Conservation (phyloP, 768 basidiomycete species). For the Mycena venus region DNA sequence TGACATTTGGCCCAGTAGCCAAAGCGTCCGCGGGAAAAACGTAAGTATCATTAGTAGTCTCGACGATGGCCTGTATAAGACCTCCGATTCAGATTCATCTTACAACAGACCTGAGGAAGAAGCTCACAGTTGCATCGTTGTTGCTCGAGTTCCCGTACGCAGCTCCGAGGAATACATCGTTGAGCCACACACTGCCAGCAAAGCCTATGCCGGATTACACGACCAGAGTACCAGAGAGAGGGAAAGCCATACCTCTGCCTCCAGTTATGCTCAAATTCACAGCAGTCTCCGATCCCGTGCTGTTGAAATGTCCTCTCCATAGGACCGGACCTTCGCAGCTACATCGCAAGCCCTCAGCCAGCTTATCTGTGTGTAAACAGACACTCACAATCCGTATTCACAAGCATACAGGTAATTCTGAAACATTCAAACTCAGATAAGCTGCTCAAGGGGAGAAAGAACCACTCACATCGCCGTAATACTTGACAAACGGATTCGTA, state of each 20-base stretch:
- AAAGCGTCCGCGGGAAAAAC: constrained; percentile 62
- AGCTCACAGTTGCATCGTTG: constrained; percentile 43
- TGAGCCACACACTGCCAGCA: constrained; percentile 73
- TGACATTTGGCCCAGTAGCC: constrained; percentile 63
- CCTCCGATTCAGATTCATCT: neutral
- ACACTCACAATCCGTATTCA: constrained; percentile 70
- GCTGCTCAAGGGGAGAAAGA: neutral
- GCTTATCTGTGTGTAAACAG: neutral
- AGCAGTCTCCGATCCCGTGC: constrained; percentile 54
- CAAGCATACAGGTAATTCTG: constrained; percentile 61
- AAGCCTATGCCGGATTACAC: constrained; percentile 57
- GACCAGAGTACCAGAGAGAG: neutral
- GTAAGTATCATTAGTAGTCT: constrained; percentile 64
- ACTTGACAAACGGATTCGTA: constrained; percentile 61
- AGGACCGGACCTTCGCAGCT: constrained; percentile 74
- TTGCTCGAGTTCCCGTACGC: constrained; percentile 58
- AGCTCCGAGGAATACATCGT: constrained; percentile 63
- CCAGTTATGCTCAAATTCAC: constrained; percentile 72
- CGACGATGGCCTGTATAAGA: constrained; percentile 41
- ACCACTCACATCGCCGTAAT: constrained; percentile 64
- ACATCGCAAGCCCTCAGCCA: neutral
- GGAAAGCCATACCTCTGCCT: constrained; percentile 55
- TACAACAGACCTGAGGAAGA: neutral
- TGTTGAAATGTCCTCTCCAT: constrained; percentile 71
- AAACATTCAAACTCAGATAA: neutral